A percentile compares a stretch with the other conserved stretches of the same genome.
Evolutionary conservation across 179 eudicot species (phyloP).

Genomic region (Sideroxylon spinosum): DNA sequence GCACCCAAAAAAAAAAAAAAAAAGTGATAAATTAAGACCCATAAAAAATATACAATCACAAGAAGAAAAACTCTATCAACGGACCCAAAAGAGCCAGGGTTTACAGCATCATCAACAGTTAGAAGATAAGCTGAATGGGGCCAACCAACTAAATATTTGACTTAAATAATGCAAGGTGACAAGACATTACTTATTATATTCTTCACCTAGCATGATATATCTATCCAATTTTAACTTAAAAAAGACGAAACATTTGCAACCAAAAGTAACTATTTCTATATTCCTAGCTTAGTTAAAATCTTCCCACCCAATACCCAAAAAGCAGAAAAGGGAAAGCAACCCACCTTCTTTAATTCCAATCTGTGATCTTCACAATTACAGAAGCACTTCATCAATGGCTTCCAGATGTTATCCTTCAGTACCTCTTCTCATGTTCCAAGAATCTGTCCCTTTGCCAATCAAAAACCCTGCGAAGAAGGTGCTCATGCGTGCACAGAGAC

Average conservation of each 20-base stretch:
- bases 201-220: neutral
- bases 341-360: neutral
- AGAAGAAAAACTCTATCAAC: neutral
- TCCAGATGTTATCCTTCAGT: conserved; percentile 30
- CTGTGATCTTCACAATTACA: neutral
- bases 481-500: conserved; percentile 20
- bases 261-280: too few species aligned
- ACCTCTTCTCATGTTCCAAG: conserved; percentile 25
- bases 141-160: conserved; percentile 22
- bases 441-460: conserved; percentile 15
- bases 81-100: conserved; percentile 11
- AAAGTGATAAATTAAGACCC: too few species aligned
- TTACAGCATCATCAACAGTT: conserved; percentile 24
- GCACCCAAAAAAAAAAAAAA: too few species aligned
- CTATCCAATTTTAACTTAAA: too few species aligned
- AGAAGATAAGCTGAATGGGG: conserved; percentile 50
- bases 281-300: too few species aligned
- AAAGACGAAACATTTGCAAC: too few species aligned
- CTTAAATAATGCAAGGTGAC: conserved; percentile 34
- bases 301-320: too few species aligned
- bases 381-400: conserved; percentile 34
- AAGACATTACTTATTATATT: conserved; percentile 23
- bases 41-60: too few species aligned
- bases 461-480: conserved; percentile 29
- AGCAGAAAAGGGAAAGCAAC: neutral